Percentiles rank a stretch among this genome's conserved stretches.
Evolutionary conservation across 495 filamentous ascomycete genomes (phyloP).

Genomic region (Trichoderma asperelloides): DNA sequence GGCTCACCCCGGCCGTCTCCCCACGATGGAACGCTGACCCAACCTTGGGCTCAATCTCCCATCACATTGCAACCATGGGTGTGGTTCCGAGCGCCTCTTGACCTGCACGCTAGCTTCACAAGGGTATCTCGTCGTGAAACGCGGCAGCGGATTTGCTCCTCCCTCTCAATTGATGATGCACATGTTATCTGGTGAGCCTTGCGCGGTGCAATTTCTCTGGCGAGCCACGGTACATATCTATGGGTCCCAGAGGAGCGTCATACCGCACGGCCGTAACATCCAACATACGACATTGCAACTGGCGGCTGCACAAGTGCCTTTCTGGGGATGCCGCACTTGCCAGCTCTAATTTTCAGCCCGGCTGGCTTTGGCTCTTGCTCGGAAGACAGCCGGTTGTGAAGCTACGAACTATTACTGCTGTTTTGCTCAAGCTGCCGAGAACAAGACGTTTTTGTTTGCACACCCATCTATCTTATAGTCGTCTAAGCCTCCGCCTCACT

Average conservation of each 20-base stretch:
- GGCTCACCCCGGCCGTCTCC: slow-evolving; percentile 6
- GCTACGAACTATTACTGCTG: no score
- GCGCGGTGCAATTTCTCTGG: not conserved
- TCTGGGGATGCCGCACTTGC: no score
- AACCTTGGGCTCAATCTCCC: not conserved
- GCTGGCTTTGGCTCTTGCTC: no score
- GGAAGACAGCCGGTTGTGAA: no score
- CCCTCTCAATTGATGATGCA: not conserved
- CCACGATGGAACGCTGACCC: slow-evolving; percentile 3
- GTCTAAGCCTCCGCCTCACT: not conserved
- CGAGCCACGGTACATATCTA: not conserved
- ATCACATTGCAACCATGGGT: not conserved
- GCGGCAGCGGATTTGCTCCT: not conserved
- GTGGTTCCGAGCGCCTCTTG: not conserved
- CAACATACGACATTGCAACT: not conserved
- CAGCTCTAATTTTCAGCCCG: no score
- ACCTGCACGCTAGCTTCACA: not conserved
- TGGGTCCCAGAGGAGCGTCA: not conserved
- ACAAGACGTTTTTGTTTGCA: no score
- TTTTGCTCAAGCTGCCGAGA: no score
- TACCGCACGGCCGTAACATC: not conserved
- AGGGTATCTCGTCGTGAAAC: not conserved
- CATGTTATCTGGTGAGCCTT: not conserved
- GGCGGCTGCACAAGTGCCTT: not conserved
- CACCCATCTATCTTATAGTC: no score